Base-by-base conservation (phyloP, 305 asterid genomes). In the Ilex paraguariensis region DNA sequence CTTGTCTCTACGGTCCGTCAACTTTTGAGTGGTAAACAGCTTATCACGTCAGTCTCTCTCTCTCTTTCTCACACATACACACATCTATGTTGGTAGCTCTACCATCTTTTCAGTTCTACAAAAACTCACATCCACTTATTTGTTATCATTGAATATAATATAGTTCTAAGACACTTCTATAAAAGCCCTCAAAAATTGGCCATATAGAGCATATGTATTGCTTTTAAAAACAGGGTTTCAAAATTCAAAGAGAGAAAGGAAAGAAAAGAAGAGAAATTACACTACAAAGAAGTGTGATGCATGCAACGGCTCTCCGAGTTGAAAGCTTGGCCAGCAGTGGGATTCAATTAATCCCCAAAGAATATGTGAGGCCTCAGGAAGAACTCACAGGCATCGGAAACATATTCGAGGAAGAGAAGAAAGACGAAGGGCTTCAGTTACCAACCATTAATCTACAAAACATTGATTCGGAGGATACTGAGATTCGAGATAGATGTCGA, bases 361-460 rank as follows among this genome's bases (percentile, higher is more conserved):
- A 87, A 64, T 89, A 87, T 64, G 64, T 89, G 8, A 74, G 95
- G 76, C 71, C 86, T 54, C 74, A 75, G 59, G 91, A 87, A 59
- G 95, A 89, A 75, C 73, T 81, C 6, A 68, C 66, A 16, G 75
- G 79, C 75, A 78, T 87, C 3, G 71, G 81, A 15, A 85, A 88
- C 61, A 66, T 91, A 4, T 84, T 91, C 51, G 83, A 72, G 12
- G 94, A 82, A 33, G 98, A 81, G 56, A 79, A 75, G 42, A 70
- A 58, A 55, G 60, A 4, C 2, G 80, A 79, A 10, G 95, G 83
- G 45, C 95, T 91, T 14, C 90, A 82, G 63, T 56, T 84, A 54
- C 95, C 95, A 0, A 73, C 64, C 0, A 79, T 88, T 15, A 82
- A 91, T 65, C 53, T 91, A 21, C 71, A 54, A 7, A 79, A 62